A percentile compares a stretch with the other conserved stretches of the same genome.
Evolutionary conservation across 2,329 filamentous ascomycete genomes (phyloP).

Genomic region (Apiospora kogelbergensis): DNA sequence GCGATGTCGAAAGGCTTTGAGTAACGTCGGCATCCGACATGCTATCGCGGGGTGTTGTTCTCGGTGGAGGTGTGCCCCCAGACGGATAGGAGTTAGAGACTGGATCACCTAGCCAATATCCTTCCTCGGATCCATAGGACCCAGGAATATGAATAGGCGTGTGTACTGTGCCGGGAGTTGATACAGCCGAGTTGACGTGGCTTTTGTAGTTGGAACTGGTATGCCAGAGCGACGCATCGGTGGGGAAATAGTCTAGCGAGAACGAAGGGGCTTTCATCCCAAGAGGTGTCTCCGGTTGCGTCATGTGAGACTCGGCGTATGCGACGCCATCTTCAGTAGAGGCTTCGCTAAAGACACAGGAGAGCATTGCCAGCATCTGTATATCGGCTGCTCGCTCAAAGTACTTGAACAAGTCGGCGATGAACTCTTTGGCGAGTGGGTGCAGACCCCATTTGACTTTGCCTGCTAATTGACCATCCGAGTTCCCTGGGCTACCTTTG

Average conservation of each 20-base stretch:
- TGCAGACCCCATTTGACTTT: constrained; percentile 69
- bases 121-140: constrained; percentile 58
- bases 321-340: constrained; percentile 55
- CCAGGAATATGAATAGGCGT: constrained; percentile 55
- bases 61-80: constrained; percentile 60
- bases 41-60: constrained; percentile 42
- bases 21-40: constrained; percentile 43
- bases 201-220: constrained; percentile 46
- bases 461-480: constrained; percentile 44
- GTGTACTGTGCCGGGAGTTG: constrained; percentile 57
- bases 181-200: constrained; percentile 53
- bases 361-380: constrained; percentile 72
- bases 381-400: constrained; percentile 63
- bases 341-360: constrained; percentile 67
- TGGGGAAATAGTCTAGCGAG: constrained; percentile 66
- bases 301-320: constrained; percentile 56
- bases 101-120: constrained; percentile 51
- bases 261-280: constrained; percentile 66
- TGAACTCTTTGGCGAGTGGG: constrained; percentile 61
- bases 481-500: constrained; percentile 13
- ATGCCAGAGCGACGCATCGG: constrained; percentile 53
- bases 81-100: constrained; percentile 60
- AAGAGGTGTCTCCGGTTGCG: constrained; percentile 61
- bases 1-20: constrained; percentile 59
- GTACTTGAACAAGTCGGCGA: constrained; percentile 61